phyloP scores from a whole-genome alignment of 2,329 filamentous ascomycete genomes.

The Setomelanomma holmii region DNA sequence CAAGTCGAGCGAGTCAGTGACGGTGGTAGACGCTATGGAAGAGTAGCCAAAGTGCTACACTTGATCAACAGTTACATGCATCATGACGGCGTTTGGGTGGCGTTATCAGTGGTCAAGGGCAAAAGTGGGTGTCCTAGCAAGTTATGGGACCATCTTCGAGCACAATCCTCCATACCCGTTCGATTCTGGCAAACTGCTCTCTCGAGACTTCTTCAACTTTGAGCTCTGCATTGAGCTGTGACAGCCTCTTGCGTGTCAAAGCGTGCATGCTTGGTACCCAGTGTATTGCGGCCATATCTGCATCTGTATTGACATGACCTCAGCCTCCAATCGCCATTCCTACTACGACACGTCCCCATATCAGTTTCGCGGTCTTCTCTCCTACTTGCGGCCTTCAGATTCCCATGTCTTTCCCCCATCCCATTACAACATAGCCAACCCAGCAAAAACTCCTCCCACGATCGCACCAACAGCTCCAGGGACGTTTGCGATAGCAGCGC shows the following conservation, averaged over 20 bases:
- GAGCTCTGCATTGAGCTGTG: not conserved
- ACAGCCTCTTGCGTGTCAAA: too few relatives aligned
- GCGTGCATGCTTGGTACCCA: too few relatives aligned
- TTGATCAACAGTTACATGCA: constrained; percentile 16
- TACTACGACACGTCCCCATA: not conserved
- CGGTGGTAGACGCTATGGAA: constrained; percentile 60
- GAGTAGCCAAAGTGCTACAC: constrained; percentile 37
- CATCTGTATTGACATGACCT: too few relatives aligned
- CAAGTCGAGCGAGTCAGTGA: constrained; percentile 48
- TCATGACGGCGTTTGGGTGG: constrained; percentile 33
- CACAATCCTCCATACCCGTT: constrained; percentile 38
- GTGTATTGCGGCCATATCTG: not conserved
- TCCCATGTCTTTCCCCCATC: not conserved
- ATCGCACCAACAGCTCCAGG: constrained; percentile 25
- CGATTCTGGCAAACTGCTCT: constrained; percentile 9
- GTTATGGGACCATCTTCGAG: constrained; percentile 16
- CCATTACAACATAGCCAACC: constrained; percentile 22
- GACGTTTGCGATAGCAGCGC: constrained; percentile 22
- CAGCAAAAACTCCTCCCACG: constrained; percentile 29
- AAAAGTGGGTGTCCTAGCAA: constrained; percentile 23
- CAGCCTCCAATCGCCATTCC: not conserved
- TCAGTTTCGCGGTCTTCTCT: not conserved
- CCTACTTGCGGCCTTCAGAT: not conserved
- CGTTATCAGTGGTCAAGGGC: constrained; percentile 23
- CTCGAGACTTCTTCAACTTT: not conserved